Percentiles rank a stretch among this genome's conserved stretches.
phyloP scores from a whole-genome alignment of 2,329 filamentous ascomycete genomes.

The Hortaea sp. region DNA sequence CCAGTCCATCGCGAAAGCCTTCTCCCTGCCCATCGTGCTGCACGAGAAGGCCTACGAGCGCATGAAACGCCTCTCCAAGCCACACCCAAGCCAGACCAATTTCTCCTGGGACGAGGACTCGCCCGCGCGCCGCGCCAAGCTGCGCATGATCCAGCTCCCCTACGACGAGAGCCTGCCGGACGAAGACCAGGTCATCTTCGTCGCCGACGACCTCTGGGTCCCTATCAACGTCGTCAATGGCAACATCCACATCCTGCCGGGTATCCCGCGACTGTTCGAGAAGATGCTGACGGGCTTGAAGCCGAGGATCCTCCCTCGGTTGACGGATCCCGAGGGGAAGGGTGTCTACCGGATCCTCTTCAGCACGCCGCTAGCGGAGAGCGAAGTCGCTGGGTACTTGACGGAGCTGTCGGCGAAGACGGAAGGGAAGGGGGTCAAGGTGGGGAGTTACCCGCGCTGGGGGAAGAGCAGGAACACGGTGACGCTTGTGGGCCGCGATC shows the following conservation, averaged over 20 bases:
- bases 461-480: conserved; percentile 80
- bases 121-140: conserved; percentile 65
- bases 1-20: conserved; percentile 83
- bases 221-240: conserved; percentile 81
- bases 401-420: conserved; percentile 68
- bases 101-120: conserved; percentile 82
- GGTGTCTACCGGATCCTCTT: conserved; percentile 70
- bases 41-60: conserved; percentile 67
- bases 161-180: conserved; percentile 54
- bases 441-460: conserved; percentile 92
- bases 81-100: conserved; percentile 58
- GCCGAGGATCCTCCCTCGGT: conserved; percentile 56
- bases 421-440: conserved; percentile 70
- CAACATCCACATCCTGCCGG: conserved; percentile 87
- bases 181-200: conserved; percentile 67
- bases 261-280: conserved; percentile 78
- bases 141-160: conserved; percentile 84
- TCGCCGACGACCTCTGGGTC: conserved; percentile 77
- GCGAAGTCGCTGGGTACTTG: conserved; percentile 70
- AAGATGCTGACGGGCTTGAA: conserved; percentile 67
- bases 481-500: conserved; percentile 70
- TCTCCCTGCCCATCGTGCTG: conserved; percentile 63
- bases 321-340: conserved; percentile 72
- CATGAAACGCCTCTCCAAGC: conserved; percentile 74
- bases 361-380: conserved; percentile 81